Evolutionary conservation across 2,329 filamentous ascomycete species (phyloP).

Genomic region (Scorias spongiosa): DNA sequence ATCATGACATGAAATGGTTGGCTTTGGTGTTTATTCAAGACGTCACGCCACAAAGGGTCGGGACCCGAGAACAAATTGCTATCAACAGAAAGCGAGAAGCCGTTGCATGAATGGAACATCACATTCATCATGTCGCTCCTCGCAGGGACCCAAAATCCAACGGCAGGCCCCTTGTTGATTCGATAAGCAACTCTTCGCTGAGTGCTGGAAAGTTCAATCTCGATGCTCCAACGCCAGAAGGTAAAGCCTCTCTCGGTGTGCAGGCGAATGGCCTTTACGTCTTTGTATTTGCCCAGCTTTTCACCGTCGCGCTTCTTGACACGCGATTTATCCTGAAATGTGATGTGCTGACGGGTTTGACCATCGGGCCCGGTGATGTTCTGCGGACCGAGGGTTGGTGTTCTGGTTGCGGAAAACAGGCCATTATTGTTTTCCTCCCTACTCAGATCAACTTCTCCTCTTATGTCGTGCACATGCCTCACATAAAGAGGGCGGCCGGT

Average conservation of each 20-base stretch:
- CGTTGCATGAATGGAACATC: conserved; percentile 97
- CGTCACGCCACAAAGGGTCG: conserved; percentile 92
- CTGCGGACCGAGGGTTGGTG: conserved; percentile 17
- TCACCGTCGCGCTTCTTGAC: conserved; percentile 56
- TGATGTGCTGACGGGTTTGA: conserved; percentile 16
- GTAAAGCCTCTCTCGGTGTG: conserved; percentile 77
- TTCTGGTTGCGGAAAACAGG: conserved; percentile 49
- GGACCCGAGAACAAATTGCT: conserved; percentile 73
- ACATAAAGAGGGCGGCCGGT: conserved; percentile 79
- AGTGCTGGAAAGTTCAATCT: conserved; percentile 64
- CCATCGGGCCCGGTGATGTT: conserved; percentile 9
- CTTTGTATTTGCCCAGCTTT: conserved; percentile 63
- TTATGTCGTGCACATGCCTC: conserved; percentile 72
- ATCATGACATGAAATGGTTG: conserved; percentile 96
- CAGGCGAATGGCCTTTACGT: conserved; percentile 66
- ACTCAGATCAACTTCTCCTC: conserved; percentile 65
- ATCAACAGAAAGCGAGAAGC: conserved; percentile 71
- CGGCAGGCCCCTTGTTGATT: conserved; percentile 78
- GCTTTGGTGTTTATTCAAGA: conserved; percentile 81
- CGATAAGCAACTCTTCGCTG: conserved; percentile 87
- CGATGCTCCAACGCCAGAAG: conserved; percentile 94
- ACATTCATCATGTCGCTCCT: conserved; percentile 84
- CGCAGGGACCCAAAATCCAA: conserved; percentile 89
- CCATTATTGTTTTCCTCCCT: conserved; percentile 65
- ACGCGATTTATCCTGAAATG: conserved; percentile 28